Base-by-base conservation (phyloP, 164 flowering plant genomes). In the Stephania cephalantha region DNA sequence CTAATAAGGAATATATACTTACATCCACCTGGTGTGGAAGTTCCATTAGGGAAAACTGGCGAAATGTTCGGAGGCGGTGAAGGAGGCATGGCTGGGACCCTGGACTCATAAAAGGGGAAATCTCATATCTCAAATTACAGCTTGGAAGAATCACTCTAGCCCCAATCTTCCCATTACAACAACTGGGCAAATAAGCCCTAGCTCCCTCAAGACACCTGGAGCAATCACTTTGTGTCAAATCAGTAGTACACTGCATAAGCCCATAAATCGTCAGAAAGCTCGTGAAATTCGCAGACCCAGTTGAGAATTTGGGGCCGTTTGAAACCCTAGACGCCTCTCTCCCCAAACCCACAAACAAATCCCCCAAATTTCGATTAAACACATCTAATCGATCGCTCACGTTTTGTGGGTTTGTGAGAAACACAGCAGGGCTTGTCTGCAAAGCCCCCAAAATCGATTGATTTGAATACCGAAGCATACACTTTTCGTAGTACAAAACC, bases 381-480 rank as follows among this genome's bases (percentile, higher is more conserved):
- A 18, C 15, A 58, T 58, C 20, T 58, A 35, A 35, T 35, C 20
- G 6, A 58, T 58, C 15, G 1, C n/a, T 9, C 5, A 58, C 18
- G 15, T 50, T 50, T 15, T 50, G 55, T 11, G 12, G 0, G 15
- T 50, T 50, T 11, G 0, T 7, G 15, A 58, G 64, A n/a, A 17
- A 15, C 20, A 58, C 5, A 58, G 64, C 0, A 2, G 20, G 64
- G 20, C 7, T 6, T n/a, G 6, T 15, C 64, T 58, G 64, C 64
- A 58, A 3, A 58, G 6, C 20, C 4, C 64, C 64, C 5, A 15
- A 15, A 2, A 15, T 58, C 13, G 64, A 58, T 5, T 58, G 64
- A 15, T 15, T 15, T 58, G 64, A 58, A n/a, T 58, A 84, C 9
- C 80, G 79, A 4, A 86, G 9, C 82, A 78, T 68, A 63, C 88